Evolutionary conservation across 2,329 filamentous ascomycete species (phyloP), one percentile per base, ranked within the genome.

Genomic region (Alternaria angustiovoidea): DNA sequence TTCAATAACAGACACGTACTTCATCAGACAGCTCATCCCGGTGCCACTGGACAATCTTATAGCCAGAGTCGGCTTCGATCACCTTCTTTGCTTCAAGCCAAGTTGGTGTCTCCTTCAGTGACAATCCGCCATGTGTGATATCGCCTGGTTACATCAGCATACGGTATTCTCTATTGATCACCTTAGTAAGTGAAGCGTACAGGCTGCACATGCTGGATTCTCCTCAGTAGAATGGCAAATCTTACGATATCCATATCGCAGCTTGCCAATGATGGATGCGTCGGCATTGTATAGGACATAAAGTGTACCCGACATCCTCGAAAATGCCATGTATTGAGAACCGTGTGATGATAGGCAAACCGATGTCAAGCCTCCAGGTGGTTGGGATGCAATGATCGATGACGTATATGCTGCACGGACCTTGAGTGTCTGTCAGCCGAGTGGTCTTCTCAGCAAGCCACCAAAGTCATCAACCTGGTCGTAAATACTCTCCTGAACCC

Each of bases 151-250:
- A 14, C 16, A 30, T 30, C 28, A 30, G 28, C 4, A 30, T 30
- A 30, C 28, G 11, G 8, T 9, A 11, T 30, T 30, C 4, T 30
- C 8, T 30, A 1, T 30, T 30, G 4, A 30, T 4, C 28, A 1
- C 28, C 28, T 4, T 30, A 6, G 16, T 36, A 9, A 36, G 46
- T n/a, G 28, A 24, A 49, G 28, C 30, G 7, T 36, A 49, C 46
- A 49, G 46, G 46, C 46, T 9, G 46, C 46, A 49, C 46, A 49
- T n/a, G 46, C 46, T 49, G 46, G 46, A 11, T 49, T 49, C 2
- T 34, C 46, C 3, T 49, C 46, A 20, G 46, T 30, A 24, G 46
- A 49, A 24, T 49, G 46, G 46, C 46, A 49, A 22, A 49, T 49
- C 30, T 49, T 49, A 9, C 46, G 46, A 36, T 49, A 49, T 3